Base-by-base conservation (phyloP, 495 filamentous ascomycete species). In the Neurospora sp. region DNA sequence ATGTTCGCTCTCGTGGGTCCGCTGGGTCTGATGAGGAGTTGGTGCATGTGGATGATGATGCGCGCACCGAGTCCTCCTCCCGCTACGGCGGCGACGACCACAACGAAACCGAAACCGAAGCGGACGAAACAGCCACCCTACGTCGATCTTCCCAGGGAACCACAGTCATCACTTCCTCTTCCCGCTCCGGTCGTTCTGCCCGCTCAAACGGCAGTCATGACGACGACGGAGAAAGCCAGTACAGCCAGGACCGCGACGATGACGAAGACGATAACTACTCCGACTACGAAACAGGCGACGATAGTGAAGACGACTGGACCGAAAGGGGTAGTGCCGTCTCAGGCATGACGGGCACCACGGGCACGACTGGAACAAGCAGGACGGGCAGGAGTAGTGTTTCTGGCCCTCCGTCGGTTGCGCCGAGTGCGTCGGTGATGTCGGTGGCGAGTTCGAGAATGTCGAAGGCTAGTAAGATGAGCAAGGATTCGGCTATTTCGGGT, bases 91-190 rank as follows among this genome's bases (percentile, higher is more conserved):
- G 37, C 2, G 44, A 59, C 12, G 39, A 73, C 31, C 42, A 71
- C 42, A n/a, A 20, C 69, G 48, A 16, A 79, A 76, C 20, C 22
- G 48, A 48, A 11, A 61, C 53, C 1, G 53, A 66, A 16, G 53
- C 53, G 6, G 53, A 66, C 71, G 81, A 84, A 39, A 72, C 75
- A 1, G 78, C 74, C 16, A 79, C 75, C 2, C 74, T 78, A 10
- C 73, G 82, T 20, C 71, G 78, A 46, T 77, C 78, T 5, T 82
- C 80, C 71, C 72, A 77, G 0, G 82, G 78, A 0, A 84, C 82
- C 69, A 86, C 83, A 44, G 83, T 87, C 48, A 82, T 85, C 75
- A 91, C 91, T 11, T 89, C 91, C 74, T 90, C 90, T 18, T 66
- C 53, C 3, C 22, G 27, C 12, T 66, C 53, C 14, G 53, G 48